Evolutionary conservation across 2,329 filamentous ascomycete species (phyloP), one percentile per base, ranked within the genome.

Genomic region (Fusarium subtropicale): DNA sequence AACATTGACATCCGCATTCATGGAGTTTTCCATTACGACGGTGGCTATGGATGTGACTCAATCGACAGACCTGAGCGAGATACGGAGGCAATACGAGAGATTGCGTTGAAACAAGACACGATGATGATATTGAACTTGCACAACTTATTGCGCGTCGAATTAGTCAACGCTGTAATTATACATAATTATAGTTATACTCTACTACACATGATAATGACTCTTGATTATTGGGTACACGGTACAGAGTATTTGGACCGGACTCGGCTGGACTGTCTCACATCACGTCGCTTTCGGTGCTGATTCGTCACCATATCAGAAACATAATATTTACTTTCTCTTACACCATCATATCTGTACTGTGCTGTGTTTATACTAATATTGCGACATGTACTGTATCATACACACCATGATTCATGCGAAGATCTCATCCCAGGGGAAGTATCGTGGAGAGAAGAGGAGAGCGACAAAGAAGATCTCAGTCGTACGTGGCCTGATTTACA

Each of bases 281-380:
- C 44, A 54, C 46, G 62, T 60, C 50, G 45, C 46, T 56, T 38
- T 45, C 42, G 42, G 33, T 16, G 44, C 34, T 57, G 53, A 63
- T 54, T 67, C 47, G 61, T 55, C 46, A 30, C 45, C 22, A 22
- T 39, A 67, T 60, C 22, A 26, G 60, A 68, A 64, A 51, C 51
- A 63, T 47, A 60, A 63, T 69, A 61, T 62, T 68, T 69, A 69
- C 47, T 55, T 62, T 56, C 41, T 38, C 42, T 52, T 42, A 44
- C 48, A 48, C 55, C 50, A 57, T 15, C 53, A 57, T 7, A n/a
- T 20, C 30, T 48, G 20, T 51, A 20, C n/a, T 41, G 48, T 52
- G 16, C 48, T 31, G 44, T 31, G 28, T 46, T 46, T 28, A 30
- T 46, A 31, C 28, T 46, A 30, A 46, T 22, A 46, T 31, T 31